Percentiles rank a stretch among this genome's conserved stretches.
Conservation (phyloP, 2,329 filamentous ascomycete species). For the Neurospora crassa region DNA sequence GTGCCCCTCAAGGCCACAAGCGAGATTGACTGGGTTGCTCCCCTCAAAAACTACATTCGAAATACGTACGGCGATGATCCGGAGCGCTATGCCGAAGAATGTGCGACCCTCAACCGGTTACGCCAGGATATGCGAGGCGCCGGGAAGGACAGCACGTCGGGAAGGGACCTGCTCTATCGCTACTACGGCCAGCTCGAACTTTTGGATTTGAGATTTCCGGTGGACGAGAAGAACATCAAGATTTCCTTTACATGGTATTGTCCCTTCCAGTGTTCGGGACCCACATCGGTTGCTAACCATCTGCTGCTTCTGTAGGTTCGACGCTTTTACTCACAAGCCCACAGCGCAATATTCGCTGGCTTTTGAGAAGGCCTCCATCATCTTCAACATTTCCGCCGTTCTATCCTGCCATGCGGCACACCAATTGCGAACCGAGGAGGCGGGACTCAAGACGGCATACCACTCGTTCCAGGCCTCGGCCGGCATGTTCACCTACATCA, state of each 20-base stretch:
- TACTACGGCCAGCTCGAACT: constrained; percentile 98
- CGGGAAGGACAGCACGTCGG: constrained; percentile 90
- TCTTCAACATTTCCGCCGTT: constrained; percentile 98
- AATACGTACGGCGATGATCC: constrained; percentile 94
- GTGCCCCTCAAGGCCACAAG: constrained; percentile 88
- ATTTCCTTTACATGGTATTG: constrained; percentile 92
- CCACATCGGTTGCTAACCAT: neutral
- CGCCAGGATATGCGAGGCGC: constrained; percentile 98
- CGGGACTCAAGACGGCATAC: constrained; percentile 90
- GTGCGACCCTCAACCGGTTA: constrained; percentile 83
- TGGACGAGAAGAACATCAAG: constrained; percentile 98
- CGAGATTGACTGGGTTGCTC: constrained; percentile 95
- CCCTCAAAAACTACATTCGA: constrained; percentile 87
- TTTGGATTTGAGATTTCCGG: constrained; percentile 86
- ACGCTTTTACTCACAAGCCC: constrained; percentile 98
- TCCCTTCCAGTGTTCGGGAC: neutral
- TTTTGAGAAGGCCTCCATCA: constrained; percentile 97
- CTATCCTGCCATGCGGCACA: constrained; percentile 90
- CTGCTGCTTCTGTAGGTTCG: constrained; percentile 57
- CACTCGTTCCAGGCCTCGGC: constrained; percentile 97
- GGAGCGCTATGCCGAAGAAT: constrained; percentile 92
- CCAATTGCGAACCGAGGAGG: constrained; percentile 86
- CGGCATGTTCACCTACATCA: constrained; percentile 99
- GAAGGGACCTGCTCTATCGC: constrained; percentile 85
- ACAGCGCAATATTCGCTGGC: constrained; percentile 94